Base-by-base conservation (phyloP, 768 basidiomycete species). In the Lactifluus pinguis region DNA sequence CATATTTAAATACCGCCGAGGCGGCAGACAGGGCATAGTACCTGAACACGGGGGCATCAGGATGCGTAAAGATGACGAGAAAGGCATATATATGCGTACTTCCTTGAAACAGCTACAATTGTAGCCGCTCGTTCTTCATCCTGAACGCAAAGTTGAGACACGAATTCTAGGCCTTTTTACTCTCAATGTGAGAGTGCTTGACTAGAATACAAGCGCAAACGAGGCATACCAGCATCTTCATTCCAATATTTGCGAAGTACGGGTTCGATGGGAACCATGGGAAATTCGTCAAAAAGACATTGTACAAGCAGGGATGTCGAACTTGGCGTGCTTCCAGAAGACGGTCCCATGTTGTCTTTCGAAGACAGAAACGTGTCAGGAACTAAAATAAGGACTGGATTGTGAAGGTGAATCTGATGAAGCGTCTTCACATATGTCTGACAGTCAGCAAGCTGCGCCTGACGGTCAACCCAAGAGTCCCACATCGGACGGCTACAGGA, bases 371-470 rank as follows among this genome's bases (percentile, higher is more conserved):
- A 90, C 0, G 87, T 92, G 69, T 94, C 90, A 2, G 92, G 92
- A 21, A 95, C 82, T 17, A 95, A 77, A 41, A 95, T 77, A 25
- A 86, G 75, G 11, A 72, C 76, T 0, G 93, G 93, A 5, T 74
- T 76, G 65, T 92, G 86, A 10, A 91, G 70, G 67, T 89, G 84
- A 83, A 92, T 84, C 63, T 92, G 90, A 68, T 92, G 89, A 19
- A 93, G 72, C 0, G 90, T 89, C 71, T 93, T 93, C 61, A 92
- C 85, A 64, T 92, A 95, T 14, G 92, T 93, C 58, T 89, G 84
- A 60, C 87, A 87, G 69, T 97, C 94, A 39, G 86, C 83, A 34
- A 92, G 78, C 90, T 95, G 49, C 42, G 15, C 62, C 41, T 30
- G 29, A 8, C 44, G 38, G 19, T 55, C 44, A 54, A 34, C 49